Percentiles rank a stretch among this genome's conserved stretches.
Conservation (phyloP, 2,329 filamentous ascomycete species). For the Penicillium occitanis region DNA sequence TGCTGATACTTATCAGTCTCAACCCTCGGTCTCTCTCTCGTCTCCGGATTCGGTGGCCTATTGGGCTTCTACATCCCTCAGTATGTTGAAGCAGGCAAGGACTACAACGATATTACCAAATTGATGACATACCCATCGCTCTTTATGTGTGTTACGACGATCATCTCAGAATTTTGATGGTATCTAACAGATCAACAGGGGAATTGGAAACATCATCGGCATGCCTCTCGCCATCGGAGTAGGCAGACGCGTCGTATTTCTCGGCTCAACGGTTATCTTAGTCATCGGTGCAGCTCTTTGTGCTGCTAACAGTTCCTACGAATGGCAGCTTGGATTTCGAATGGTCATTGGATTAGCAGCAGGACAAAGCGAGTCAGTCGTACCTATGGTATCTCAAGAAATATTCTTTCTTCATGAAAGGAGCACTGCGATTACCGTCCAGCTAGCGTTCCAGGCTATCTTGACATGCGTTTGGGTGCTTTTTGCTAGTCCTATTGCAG, state of each 20-base stretch:
- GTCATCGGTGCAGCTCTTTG: slow-evolving; percentile 33
- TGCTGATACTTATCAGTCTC: slow-evolving; percentile 38
- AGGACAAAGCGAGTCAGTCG: slow-evolving; percentile 46
- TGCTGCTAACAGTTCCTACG: slow-evolving; percentile 31
- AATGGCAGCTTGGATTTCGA: slow-evolving; percentile 41
- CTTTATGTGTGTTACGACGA: slow-evolving; percentile 27
- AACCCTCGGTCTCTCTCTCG: slow-evolving; percentile 39
- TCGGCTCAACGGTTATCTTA: slow-evolving; percentile 32
- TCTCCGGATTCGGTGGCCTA: slow-evolving; percentile 46
- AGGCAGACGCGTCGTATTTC: slow-evolving; percentile 36
- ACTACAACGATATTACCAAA: slow-evolving; percentile 42
- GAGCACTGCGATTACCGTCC: slow-evolving; percentile 42
- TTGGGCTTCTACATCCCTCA: slow-evolving; percentile 44
- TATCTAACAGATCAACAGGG: slow-evolving; percentile 26
- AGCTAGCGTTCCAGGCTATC: slow-evolving; percentile 44
- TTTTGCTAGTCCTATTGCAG: slow-evolving; percentile 46
- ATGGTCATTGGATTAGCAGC: slow-evolving; percentile 43
- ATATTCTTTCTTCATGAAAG: slow-evolving; percentile 50
- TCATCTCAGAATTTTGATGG: not conserved
- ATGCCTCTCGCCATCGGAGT: slow-evolving; percentile 41
- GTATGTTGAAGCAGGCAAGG: slow-evolving; percentile 39
- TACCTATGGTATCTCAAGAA: slow-evolving; percentile 45
- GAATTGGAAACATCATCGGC: slow-evolving; percentile 33
- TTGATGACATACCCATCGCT: slow-evolving; percentile 39
- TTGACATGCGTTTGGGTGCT: slow-evolving; percentile 42